These are phyloP conservation scores for Chlamydomonas sphaeroides DNA, from an alignment of 139 green algal species.

Conservation along the genomic window DNA sequence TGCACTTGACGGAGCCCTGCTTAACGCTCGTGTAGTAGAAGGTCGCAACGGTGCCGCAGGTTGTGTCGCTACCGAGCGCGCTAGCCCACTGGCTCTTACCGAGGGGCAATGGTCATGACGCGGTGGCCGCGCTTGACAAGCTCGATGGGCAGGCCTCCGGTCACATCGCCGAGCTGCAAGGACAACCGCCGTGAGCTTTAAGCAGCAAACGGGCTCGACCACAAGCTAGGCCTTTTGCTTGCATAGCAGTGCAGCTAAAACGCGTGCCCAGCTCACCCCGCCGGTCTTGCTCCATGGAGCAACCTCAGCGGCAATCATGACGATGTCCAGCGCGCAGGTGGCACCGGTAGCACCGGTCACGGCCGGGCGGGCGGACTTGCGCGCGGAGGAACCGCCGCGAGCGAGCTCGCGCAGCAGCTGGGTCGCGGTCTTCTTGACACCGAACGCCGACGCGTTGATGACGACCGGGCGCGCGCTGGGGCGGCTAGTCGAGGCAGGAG, in stretches of 20 bases:
- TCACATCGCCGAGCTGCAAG: slow-evolving; percentile 85
- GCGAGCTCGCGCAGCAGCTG: slow-evolving; percentile 30
- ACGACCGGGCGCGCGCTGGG: slow-evolving; percentile 1
- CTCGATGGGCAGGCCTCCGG: slow-evolving; percentile 84
- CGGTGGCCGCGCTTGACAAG: slow-evolving; percentile 92
- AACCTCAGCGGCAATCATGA: slow-evolving; percentile 63
- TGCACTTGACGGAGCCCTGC: too few species aligned
- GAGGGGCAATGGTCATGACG: slow-evolving; percentile 93
- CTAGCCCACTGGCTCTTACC: slow-evolving; percentile 61
- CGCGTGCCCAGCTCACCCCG: too few species aligned
- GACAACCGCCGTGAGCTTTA: too few species aligned
- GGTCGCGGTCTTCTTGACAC: slow-evolving; percentile 29
- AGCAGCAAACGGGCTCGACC: too few species aligned
- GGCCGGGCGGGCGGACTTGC: background rate
- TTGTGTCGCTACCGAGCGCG: background rate
- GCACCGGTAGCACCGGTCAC: slow-evolving; percentile 4
- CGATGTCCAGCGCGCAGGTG: slow-evolving; percentile 37
- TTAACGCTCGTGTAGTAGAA: too few species aligned
- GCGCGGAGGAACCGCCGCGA: background rate
- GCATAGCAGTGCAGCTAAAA: too few species aligned
- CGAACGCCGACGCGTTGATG: slow-evolving; percentile 16
- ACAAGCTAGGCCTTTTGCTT: too few species aligned
- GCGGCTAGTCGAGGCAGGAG: slow-evolving; percentile 22
- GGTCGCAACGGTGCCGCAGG: background rate
- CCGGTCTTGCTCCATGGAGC: slow-evolving; percentile 92